phyloP scores from a whole-genome alignment of 2,329 filamentous ascomycete species.

The Thermothelomyces thermophilus region DNA sequence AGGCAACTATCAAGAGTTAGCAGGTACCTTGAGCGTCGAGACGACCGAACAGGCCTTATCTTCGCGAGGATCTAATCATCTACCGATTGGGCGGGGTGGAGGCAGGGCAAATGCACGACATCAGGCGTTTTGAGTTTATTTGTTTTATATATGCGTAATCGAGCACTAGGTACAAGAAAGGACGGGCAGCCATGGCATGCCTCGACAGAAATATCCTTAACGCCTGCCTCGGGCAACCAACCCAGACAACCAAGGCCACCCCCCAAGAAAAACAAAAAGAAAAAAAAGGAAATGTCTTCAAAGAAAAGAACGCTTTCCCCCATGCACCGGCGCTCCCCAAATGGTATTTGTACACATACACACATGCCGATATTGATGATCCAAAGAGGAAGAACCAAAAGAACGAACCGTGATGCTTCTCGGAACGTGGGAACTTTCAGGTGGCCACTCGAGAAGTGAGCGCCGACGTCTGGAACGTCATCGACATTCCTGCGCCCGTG shows the following conservation, averaged over 20 bases:
- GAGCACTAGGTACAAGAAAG: too few relatives aligned
- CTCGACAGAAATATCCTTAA: too few relatives aligned
- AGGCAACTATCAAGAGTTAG: too few relatives aligned
- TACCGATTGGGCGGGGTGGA: too few relatives aligned
- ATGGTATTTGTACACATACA: conserved; percentile 3
- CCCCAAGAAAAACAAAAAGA: neutral
- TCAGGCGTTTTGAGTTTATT: too few relatives aligned
- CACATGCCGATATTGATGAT: neutral
- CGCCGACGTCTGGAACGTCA: conserved; percentile 7
- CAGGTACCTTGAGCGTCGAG: too few relatives aligned
- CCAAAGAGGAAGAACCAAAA: neutral
- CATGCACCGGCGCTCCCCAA: conserved; percentile 1
- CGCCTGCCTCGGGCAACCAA: neutral
- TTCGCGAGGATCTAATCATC: too few relatives aligned
- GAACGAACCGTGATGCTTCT: neutral
- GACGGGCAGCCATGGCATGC: too few relatives aligned
- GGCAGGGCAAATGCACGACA: too few relatives aligned
- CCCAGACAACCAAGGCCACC: neutral
- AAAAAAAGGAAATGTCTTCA: neutral
- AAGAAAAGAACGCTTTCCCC: neutral
- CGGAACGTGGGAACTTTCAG: neutral
- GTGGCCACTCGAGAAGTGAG: neutral
- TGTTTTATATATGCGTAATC: too few relatives aligned
- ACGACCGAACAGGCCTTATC: too few relatives aligned
- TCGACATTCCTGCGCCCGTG: neutral